Base-by-base conservation (phyloP, 768 basidiomycete species). In the Mycena amicta region DNA sequence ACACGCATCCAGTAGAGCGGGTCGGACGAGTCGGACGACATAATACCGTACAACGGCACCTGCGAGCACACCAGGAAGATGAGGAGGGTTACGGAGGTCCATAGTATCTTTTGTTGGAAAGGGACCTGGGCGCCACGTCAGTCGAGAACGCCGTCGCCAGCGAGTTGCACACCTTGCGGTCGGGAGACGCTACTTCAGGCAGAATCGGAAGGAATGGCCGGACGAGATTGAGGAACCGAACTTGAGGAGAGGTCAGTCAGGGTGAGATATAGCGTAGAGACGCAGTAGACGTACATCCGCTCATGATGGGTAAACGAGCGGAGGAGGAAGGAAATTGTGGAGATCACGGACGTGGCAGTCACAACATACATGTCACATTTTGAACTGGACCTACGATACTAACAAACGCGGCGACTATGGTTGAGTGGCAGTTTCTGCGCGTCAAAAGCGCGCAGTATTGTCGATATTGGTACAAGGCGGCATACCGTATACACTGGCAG, bases 1-100 rank as follows among this genome's bases (percentile, higher is more conserved):
- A 96, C 96, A 76, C 96, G 92, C 90, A 98, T 95, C 97, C 96
- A 98, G 80, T 97, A 98, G 41, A 99, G 87, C 15, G 97, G 97
- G 79, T 99, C 96, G 54, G 94, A 94, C 65, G 95, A 97, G 83
- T 99, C 96, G 59, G 95, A 97, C 27, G 95, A 97, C 89, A 98
- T 96, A 86, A 99, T 98, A 62, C 97, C 97, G 75, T 98, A 99
- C 46, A 99, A 83, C 5, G 97, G 97, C 29, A 98, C 96, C 78
- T 98, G 97, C 27, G 95, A 98, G 83, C 96, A 98, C 63, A 98
- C 96, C 70, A 99, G 78, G 91, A 98, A 98, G 75, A 99, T 98
- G 76, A 98, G 89, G 69, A 99, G 93, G 2, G 96, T 98, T 27
- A 98, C 94, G 56, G 96, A 94, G 6, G 96, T 99, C 96, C 95